Evolutionary conservation across 1,284 basidiomycete species (phyloP).

Genomic region (Sporisorium graminicola): DNA sequence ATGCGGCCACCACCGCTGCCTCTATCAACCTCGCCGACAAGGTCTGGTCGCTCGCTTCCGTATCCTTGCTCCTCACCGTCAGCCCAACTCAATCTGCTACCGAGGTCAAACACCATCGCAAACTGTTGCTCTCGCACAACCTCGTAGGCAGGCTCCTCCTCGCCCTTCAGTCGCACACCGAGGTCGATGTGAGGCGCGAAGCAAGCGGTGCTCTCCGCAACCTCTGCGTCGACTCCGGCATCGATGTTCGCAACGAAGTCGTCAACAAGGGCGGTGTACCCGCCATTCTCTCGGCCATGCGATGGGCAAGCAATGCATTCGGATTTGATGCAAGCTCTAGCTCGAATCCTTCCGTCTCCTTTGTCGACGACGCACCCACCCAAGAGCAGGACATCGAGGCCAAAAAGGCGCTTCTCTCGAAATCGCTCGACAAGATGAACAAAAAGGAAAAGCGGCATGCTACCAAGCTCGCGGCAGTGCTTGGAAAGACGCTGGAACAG

Average conservation of each 20-base stretch:
- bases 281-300: conserved; percentile 47
- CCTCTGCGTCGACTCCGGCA: conserved; percentile 63
- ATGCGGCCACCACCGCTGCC: conserved; percentile 7
- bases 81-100: conserved; percentile 43
- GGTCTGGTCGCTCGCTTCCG: conserved; percentile 65
- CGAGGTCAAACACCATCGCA: conserved; percentile 52
- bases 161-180: conserved; percentile 53
- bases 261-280: conserved; percentile 56
- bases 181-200: conserved; percentile 62
- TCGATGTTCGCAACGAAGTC: conserved; percentile 51
- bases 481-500: conserved; percentile 44
- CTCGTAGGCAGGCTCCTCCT: conserved; percentile 58
- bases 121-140: conserved; percentile 49
- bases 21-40: conserved; percentile 53
- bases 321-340: conserved; percentile 35
- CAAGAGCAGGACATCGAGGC: conserved; percentile 46
- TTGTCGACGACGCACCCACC: conserved; percentile 33
- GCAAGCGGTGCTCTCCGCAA: conserved; percentile 67
- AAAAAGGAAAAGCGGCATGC: conserved; percentile 67
- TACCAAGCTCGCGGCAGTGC: conserved; percentile 53
- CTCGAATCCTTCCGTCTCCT: conserved; percentile 22
- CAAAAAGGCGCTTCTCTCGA: conserved; percentile 42
- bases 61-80: conserved; percentile 54
- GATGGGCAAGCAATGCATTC: conserved; percentile 54
- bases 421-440: conserved; percentile 67